Evolutionary conservation across 2,329 filamentous ascomycete species (phyloP), one percentile per base, ranked within the genome.

Genomic region (Botrytis squamosa): DNA sequence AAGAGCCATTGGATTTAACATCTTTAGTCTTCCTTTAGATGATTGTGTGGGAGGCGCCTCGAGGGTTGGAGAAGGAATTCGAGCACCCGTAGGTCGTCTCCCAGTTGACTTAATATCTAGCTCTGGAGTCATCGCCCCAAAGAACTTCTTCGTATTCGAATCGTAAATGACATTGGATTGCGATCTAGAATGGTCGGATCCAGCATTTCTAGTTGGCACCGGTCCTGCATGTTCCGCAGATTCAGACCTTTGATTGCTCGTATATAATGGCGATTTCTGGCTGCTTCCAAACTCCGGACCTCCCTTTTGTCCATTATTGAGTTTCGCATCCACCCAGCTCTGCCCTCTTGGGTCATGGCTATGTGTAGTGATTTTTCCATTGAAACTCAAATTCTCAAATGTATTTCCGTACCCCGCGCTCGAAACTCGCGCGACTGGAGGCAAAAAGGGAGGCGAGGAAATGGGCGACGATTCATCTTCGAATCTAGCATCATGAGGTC

Each of bases 361-460:
- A 36, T 70, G 44, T 25, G 63, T 60, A 9, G 63, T 59, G 59
- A 40, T 60, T 16, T 60, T 72, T 42, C 63, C 65, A n/a, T 18
- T 49, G 49, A 69, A 60, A 59, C 63, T 72, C 71, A 69, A 68
- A 59, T 73, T 71, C n/a, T 73, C 64, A 14, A 67, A 52, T 7
- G 60, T 44, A n/a, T 29, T 40, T 38, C 75, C 75, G 49, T 74
- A 75, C 10, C 77, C 77, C 25, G 75, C 75, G 22, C 78, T 81
- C 36, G 83, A 80, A 22, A 84, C 78, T 42, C 82, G 79, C 49
- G 82, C 78, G 55, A 84, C 82, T 46, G 81, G 82, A 46, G 83
- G 82, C 44, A 89, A 81, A 5, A 82, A 83, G 12, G 86, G 86
- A 71, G 88, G 84, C 49, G 84, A 78, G 71, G 88, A 84, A 55